Percentiles rank a stretch among this genome's conserved stretches.
Conservation (phyloP, 495 filamentous ascomycete genomes). For the Friedmanniomyces simplex region DNA sequence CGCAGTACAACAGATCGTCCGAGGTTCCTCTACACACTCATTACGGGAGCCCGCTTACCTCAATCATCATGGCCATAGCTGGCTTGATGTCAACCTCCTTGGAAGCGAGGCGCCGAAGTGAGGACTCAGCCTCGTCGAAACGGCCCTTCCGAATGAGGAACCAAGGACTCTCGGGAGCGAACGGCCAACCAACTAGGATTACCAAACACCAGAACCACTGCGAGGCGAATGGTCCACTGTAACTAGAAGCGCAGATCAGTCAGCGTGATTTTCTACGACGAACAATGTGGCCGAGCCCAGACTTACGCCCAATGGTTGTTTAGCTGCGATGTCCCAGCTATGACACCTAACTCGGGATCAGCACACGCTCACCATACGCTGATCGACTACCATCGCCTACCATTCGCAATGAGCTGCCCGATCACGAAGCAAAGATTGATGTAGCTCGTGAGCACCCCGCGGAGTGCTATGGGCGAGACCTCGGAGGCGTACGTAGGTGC, state of each 20-base stretch:
- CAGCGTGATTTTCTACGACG: conserved; percentile 4
- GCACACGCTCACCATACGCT: not conserved
- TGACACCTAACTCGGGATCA: conserved; percentile 22
- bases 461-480: conserved; percentile 24
- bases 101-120: conserved; percentile 26
- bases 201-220: conserved; percentile 36
- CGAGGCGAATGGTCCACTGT: conserved; percentile 33
- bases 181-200: conserved; percentile 26
- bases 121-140: conserved; percentile 29
- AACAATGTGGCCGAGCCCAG: not conserved
- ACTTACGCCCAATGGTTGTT: conserved; percentile 28
- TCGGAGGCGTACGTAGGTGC: conserved; percentile 39
- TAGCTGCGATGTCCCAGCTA: conserved; percentile 26
- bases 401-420: conserved; percentile 43
- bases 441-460: conserved; percentile 29
- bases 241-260: conserved; percentile 5
- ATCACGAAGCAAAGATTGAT: conserved; percentile 41
- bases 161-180: conserved; percentile 31
- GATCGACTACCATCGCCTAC: conserved; percentile 2
- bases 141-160: conserved; percentile 31
- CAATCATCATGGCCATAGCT: conserved; percentile 30
- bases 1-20: no score
- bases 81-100: conserved; percentile 29
- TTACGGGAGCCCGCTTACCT: not conserved
- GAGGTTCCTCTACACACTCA: not conserved